Evolutionary conservation across 192 early-diverging fungal genomes (phyloP).

Genomic region (Rhizophagus prolifer): DNA sequence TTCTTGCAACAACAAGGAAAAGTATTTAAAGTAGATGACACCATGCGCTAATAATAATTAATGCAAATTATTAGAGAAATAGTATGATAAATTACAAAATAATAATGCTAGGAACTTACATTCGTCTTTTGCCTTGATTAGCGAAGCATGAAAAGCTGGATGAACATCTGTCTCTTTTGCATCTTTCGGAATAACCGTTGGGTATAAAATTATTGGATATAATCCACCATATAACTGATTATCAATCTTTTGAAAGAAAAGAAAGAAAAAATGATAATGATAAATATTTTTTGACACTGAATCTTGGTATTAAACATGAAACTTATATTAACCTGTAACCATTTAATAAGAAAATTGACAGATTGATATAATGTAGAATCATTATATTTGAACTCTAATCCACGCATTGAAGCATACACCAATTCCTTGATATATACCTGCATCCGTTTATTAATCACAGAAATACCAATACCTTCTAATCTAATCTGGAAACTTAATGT

Average conservation of each 20-base stretch:
- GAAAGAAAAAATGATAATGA: slow-evolving; percentile 18
- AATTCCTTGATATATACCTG: slow-evolving; percentile 72
- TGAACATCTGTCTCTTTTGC: slow-evolving; percentile 51
- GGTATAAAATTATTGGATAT: slow-evolving; percentile 93
- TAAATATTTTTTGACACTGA: neutral
- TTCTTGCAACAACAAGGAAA: slow-evolving; percentile 89
- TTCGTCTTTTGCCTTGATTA: slow-evolving; percentile 87
- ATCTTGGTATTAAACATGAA: neutral
- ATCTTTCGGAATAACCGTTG: slow-evolving; percentile 80
- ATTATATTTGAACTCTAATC: slow-evolving; percentile 71
- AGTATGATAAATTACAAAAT: neutral
- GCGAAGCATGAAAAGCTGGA: slow-evolving; percentile 68
- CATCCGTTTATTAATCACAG: slow-evolving; percentile 75
- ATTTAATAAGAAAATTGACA: slow-evolving; percentile 74
- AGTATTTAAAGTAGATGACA: slow-evolving; percentile 93
- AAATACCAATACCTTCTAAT: slow-evolving; percentile 89
- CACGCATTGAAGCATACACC: slow-evolving; percentile 77
- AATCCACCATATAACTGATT: slow-evolving; percentile 89
- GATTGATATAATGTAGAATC: slow-evolving; percentile 85
- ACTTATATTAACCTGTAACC: slow-evolving; percentile 72
- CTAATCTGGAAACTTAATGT: slow-evolving; percentile 67
- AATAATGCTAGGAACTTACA: slow-evolving; percentile 42
- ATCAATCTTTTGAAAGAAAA: slow-evolving; percentile 69
- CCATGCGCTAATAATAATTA: slow-evolving; percentile 68
- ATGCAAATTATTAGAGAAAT: no score